Evolutionary conservation across 2,329 filamentous ascomycete genomes (phyloP).

Genomic region (Leptosphaerulina australis): DNA sequence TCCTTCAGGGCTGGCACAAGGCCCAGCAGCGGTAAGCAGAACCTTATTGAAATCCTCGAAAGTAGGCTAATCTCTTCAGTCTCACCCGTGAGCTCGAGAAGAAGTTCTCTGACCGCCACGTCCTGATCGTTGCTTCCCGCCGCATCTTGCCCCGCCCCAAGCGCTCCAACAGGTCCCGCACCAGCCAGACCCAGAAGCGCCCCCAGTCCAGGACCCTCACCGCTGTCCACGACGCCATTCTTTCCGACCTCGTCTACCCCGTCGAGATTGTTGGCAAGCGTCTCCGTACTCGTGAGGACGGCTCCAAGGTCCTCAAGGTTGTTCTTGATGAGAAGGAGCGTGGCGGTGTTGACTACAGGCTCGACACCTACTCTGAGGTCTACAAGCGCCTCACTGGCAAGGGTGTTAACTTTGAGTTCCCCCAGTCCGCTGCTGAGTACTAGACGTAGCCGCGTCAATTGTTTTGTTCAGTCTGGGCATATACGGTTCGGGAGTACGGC

Average conservation of each 20-base stretch:
- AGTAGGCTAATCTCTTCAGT: conserved; percentile 56
- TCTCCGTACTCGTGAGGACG: conserved; percentile 97
- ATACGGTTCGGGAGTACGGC: conserved; percentile 47
- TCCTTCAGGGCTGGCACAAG: conserved; percentile 98
- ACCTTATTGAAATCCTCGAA: neutral
- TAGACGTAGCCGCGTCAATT: conserved; percentile 58
- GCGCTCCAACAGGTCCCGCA: conserved; percentile 95
- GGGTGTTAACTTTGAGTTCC: conserved; percentile 98
- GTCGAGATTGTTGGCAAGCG: conserved; percentile 99
- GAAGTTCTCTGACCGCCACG: conserved; percentile 99
- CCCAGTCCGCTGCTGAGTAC: conserved; percentile 82
- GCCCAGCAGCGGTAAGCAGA: conserved; percentile 95
- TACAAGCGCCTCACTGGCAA: conserved; percentile 98
- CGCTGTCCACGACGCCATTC: conserved; percentile 98
- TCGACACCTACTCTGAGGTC: conserved; percentile 99
- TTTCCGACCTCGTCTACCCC: conserved; percentile 97
- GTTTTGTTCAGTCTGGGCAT: conserved; percentile 33
- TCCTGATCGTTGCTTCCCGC: conserved; percentile 97
- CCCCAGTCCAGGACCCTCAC: conserved; percentile 97
- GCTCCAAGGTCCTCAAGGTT: conserved; percentile 98
- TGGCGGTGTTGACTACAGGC: conserved; percentile 97
- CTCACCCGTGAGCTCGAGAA: conserved; percentile 99
- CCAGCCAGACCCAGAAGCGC: conserved; percentile 97
- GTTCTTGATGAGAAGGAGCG: conserved; percentile 99
- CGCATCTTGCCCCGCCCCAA: conserved; percentile 98